phyloP scores from a whole-genome alignment of 352 stramenopile genomes.

The Globisporangium takayamanum region DNA sequence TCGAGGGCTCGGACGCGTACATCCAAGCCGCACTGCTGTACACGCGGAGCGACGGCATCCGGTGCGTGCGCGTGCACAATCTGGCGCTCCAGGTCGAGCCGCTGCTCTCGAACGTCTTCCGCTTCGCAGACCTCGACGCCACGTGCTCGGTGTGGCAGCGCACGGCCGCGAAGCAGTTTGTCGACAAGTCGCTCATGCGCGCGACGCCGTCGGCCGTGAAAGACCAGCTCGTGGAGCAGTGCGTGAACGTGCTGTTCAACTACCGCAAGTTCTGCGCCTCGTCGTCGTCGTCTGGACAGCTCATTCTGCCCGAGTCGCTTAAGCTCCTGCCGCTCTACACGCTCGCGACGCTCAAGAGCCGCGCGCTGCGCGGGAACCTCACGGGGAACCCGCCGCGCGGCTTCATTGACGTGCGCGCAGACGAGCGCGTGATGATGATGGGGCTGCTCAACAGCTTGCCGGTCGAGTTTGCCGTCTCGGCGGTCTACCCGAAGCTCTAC shows the following conservation, averaged over 20 bases:
- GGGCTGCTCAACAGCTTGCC: conserved; percentile 69
- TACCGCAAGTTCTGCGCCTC: conserved; percentile 90
- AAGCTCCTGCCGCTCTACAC: conserved; percentile 89
- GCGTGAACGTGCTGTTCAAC: conserved; percentile 83
- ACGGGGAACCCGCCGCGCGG: conserved; percentile 69
- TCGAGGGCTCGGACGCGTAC: conserved; percentile 67
- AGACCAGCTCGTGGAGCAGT: conserved; percentile 79
- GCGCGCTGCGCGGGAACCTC: conserved; percentile 79
- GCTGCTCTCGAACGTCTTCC: conserved; percentile 84
- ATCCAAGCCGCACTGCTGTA: conserved; percentile 89
- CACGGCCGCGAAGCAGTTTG: conserved; percentile 67
- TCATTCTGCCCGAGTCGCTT: conserved; percentile 89
- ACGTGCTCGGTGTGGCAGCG: conserved; percentile 84
- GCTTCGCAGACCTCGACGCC: conserved; percentile 82
- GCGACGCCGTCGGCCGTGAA: conserved; percentile 68
- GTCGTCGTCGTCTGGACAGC: conserved; percentile 85
- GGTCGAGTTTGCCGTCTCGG: conserved; percentile 78
- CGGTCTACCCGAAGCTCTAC: conserved; percentile 87
- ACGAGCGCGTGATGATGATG: conserved; percentile 87
- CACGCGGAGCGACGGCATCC: conserved; percentile 75
- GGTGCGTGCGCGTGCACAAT: conserved; percentile 90
- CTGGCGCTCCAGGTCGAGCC: conserved; percentile 70
- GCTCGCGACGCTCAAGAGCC: conserved; percentile 80
- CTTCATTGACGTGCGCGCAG: conserved; percentile 80
- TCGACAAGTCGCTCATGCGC: conserved; percentile 77